Percentiles rank a stretch among this genome's conserved stretches.
Evolutionary conservation across 1,139 yeast genomes (phyloP).

Genomic region (Lodderomyces pseudojiufengensis): DNA sequence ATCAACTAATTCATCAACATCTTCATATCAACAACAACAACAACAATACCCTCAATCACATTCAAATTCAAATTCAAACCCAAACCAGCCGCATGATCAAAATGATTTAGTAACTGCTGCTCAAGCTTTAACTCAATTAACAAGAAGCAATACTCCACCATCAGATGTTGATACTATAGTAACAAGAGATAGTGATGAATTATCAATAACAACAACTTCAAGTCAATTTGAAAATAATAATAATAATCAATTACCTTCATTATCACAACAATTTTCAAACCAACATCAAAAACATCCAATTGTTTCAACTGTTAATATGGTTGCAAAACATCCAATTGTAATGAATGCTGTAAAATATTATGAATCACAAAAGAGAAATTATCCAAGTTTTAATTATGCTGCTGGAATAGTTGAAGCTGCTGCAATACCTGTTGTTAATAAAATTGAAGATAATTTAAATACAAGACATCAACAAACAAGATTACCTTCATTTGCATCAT

Average conservation of each 20-base stretch:
- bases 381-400: slow-evolving; percentile 60
- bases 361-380: slow-evolving; percentile 51
- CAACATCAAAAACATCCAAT: slow-evolving; percentile 32
- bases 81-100: slow-evolving; percentile 12
- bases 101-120: slow-evolving; percentile 39
- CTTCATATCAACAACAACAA: background rate
- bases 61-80: slow-evolving; percentile 2
- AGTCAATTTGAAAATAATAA: slow-evolving; percentile 13
- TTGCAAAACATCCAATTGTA: slow-evolving; percentile 47
- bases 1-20: background rate
- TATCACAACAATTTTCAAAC: slow-evolving; percentile 3
- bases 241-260: slow-evolving; percentile 2
- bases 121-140: slow-evolving; percentile 39
- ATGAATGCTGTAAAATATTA: slow-evolving; percentile 58
- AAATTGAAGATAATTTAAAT: slow-evolving; percentile 46
- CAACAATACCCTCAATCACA: slow-evolving; percentile 1
- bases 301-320: slow-evolving; percentile 43
- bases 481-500: slow-evolving; percentile 11
- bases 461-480: slow-evolving; percentile 32
- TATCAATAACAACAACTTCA: background rate
- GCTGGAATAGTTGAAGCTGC: slow-evolving; percentile 66
- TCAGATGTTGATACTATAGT: slow-evolving; percentile 12
- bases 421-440: slow-evolving; percentile 54
- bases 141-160: slow-evolving; percentile 17
- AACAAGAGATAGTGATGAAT: slow-evolving; percentile 7